phyloP scores from a whole-genome alignment of 345 rosid genomes.

The Eucalyptus urophylla region DNA sequence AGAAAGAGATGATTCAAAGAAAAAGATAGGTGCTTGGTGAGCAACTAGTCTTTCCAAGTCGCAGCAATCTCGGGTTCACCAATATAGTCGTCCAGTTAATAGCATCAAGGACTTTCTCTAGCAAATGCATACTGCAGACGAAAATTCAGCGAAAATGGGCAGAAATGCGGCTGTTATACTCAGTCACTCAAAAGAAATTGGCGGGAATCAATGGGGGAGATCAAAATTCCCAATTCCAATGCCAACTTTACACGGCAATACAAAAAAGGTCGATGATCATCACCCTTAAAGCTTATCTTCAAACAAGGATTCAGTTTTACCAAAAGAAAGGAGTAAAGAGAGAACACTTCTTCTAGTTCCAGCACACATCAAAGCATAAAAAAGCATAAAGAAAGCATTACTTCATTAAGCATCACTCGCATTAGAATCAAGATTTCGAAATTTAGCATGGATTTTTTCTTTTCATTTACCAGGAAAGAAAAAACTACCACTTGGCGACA shows the following conservation, averaged over 20 bases:
- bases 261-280: neutral
- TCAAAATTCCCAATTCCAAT: neutral
- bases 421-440: neutral
- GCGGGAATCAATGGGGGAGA: neutral
- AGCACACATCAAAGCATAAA: neutral
- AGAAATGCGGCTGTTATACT: neutral
- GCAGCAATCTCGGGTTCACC: neutral
- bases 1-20: neutral
- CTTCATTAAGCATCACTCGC: neutral
- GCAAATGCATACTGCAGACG: neutral
- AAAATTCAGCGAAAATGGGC: neutral
- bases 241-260: neutral
- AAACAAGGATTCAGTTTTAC: neutral
- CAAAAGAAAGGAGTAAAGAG: neutral
- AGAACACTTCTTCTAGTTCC: neutral
- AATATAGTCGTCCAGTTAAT: neutral
- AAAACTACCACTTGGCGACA: neutral
- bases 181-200: neutral
- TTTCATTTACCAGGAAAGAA: neutral
- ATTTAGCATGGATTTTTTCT: neutral
- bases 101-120: neutral
- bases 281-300: neutral
- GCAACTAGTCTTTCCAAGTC: neutral
- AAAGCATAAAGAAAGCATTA: neutral
- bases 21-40: neutral